Percentiles rank a stretch among this genome's conserved stretches.
Conservation (phyloP, 441 rosid species). For the Mallotus repandus region DNA sequence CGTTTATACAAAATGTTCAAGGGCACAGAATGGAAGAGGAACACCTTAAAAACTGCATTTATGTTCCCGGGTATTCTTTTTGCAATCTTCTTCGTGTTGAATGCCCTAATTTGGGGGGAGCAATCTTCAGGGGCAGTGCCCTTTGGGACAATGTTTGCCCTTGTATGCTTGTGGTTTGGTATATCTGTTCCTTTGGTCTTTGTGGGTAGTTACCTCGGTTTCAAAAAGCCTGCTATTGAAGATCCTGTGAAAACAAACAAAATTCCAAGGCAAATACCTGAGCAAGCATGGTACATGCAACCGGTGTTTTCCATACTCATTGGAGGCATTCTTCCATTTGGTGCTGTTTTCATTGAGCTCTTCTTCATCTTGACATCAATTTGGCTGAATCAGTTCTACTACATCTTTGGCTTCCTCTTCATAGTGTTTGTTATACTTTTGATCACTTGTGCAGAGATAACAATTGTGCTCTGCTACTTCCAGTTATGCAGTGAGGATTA, state of each 20-base stretch:
- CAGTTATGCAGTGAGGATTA: slow-evolving; percentile 95
- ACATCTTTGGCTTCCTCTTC: slow-evolving; percentile 97
- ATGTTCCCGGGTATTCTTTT: slow-evolving; percentile 91
- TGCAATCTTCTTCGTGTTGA: slow-evolving; percentile 78
- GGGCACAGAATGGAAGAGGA: slow-evolving; percentile 94
- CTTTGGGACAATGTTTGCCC: slow-evolving; percentile 93
- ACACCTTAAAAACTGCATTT: slow-evolving; percentile 81
- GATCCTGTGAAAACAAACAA: slow-evolving; percentile 92
- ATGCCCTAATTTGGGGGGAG: slow-evolving; percentile 89
- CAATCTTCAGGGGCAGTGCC: slow-evolving; percentile 95
- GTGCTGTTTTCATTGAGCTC: slow-evolving; percentile 95
- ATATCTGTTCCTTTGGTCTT: slow-evolving; percentile 93
- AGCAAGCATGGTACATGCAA: slow-evolving; percentile 98
- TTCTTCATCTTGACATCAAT: slow-evolving; percentile 97
- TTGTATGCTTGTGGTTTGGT: slow-evolving; percentile 93
- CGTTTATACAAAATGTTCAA: slow-evolving; percentile 88
- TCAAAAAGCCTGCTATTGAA: slow-evolving; percentile 89
- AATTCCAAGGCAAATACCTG: slow-evolving; percentile 89
- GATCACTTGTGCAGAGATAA: slow-evolving; percentile 92
- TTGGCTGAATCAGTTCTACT: slow-evolving; percentile 98
- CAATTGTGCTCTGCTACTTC: slow-evolving; percentile 92
- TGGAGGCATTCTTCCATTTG: slow-evolving; percentile 96
- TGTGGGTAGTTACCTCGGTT: slow-evolving; percentile 91
- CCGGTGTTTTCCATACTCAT: slow-evolving; percentile 84
- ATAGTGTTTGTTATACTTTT: slow-evolving; percentile 79